Base-by-base conservation (phyloP, 352 stramenopile genomes). In the Pythium dissimile region DNA sequence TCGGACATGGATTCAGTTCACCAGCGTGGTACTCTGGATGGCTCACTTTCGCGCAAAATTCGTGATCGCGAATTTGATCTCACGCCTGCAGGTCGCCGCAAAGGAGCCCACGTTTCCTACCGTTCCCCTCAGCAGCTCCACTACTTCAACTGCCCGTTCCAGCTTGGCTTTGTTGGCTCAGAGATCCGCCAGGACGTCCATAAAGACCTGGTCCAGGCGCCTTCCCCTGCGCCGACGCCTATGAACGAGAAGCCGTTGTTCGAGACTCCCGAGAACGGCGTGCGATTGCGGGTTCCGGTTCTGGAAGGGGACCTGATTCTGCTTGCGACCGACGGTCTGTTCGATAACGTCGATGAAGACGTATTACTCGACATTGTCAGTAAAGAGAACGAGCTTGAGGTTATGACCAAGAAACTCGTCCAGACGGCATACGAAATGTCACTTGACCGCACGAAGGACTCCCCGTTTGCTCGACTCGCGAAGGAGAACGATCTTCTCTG, bases 401-500 rank as follows among this genome's bases (percentile, higher is more conserved):
- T 68, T 9, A 73, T 97, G 64, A 94, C 86, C n/a, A 73, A 78
- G 34, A 76, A 76, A 32, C 70, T 97, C 11, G 89, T 88, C 28
- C 54, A 82, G 46, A 92, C 87, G 50, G 94, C 94, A 10, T 87
- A 96, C 56, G 92, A 98, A 18, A 77, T 97, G 54, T 98, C 89
- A 57, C 72, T 98, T 5, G 92, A 98, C 67, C 75, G 74, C 6
- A 74, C 61, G 11, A 73, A 83, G 6, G 96, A 99, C 80, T 98
- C 91, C 47, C 96, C 96, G 6, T 99, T 99, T 81, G 95, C 96
- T 12, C 78, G 97, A 4, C 75, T 99, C 34, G 96, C 96, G 8
- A 99, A 99, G 67, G 96, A 99, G 44, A 98, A 98, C 78, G 96
- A 99, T 68, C 96, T 98, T 28, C 87, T 98, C 72, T 99, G 95